Evolutionary conservation across 768 basidiomycete species (phyloP).

Genomic region (Lactarius quietus): DNA sequence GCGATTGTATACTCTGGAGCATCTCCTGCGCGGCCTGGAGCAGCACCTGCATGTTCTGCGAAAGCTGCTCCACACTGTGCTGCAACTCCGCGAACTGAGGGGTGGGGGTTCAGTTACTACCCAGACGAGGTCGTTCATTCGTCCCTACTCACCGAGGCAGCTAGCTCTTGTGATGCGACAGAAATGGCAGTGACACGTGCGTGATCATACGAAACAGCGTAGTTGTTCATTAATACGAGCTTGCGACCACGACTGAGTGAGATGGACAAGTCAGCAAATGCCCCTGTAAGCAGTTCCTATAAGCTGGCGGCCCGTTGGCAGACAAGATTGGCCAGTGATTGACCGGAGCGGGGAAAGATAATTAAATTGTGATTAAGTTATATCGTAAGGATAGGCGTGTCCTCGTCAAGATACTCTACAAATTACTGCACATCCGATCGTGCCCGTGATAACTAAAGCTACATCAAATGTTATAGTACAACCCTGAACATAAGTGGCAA

Average conservation of each 20-base stretch:
- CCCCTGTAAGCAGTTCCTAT: too few species aligned
- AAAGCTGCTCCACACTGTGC: constrained; percentile 22
- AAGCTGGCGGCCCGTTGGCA: too few species aligned
- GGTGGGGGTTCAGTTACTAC: neutral
- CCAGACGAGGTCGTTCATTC: neutral
- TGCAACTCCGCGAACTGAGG: constrained; percentile 23
- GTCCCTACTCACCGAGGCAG: constrained; percentile 9
- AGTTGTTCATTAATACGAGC: constrained; percentile 9
- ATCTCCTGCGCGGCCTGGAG: constrained; percentile 9
- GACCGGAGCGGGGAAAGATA: neutral
- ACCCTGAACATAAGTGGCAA: constrained; percentile 6
- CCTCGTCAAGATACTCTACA: constrained; percentile 9
- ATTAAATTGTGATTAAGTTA: neutral
- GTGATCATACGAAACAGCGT: constrained; percentile 2
- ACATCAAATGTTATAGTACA: constrained; percentile 9
- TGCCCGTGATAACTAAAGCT: constrained; percentile 11
- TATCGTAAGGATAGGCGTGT: neutral
- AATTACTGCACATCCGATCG: neutral
- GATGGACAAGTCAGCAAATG: neutral
- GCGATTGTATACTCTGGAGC: constrained; percentile 10
- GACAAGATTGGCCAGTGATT: too few species aligned
- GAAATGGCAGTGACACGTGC: neutral
- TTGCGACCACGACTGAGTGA: neutral
- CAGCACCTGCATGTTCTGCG: constrained; percentile 8
- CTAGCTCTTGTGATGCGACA: neutral